Evolutionary conservation across 768 basidiomycete genomes (phyloP).

Genomic region (Boletus vinaceobasis): DNA sequence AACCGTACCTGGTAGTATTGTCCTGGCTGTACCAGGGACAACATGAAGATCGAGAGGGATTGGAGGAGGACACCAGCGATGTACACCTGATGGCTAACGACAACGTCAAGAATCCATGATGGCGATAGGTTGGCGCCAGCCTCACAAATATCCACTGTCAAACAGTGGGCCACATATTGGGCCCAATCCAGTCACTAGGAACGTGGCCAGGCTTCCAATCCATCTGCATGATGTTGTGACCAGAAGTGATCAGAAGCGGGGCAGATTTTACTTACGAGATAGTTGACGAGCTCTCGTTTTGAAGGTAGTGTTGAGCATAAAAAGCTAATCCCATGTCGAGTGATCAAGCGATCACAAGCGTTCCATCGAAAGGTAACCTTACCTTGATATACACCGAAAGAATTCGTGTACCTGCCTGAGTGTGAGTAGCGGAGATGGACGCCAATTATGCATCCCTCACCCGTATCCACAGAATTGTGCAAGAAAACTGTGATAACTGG

Average conservation of each 20-base stretch:
- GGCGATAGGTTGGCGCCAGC: no score
- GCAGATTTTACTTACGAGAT: slow-evolving; percentile 17
- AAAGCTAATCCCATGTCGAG: slow-evolving; percentile 9
- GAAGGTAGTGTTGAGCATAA: slow-evolving; percentile 19
- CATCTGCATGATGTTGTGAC: slow-evolving; percentile 15
- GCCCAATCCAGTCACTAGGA: slow-evolving; percentile 20
- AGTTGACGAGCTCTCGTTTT: slow-evolving; percentile 20
- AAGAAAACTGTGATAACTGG: slow-evolving; percentile 20
- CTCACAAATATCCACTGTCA: slow-evolving; percentile 30
- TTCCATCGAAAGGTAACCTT: background rate
- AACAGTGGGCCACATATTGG: slow-evolving; percentile 24
- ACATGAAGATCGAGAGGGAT: slow-evolving; percentile 33
- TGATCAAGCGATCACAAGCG: background rate
- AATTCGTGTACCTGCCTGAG: slow-evolving; percentile 12
- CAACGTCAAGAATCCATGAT: background rate
- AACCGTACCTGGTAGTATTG: slow-evolving; percentile 33
- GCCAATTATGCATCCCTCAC: background rate
- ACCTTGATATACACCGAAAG: slow-evolving; percentile 25
- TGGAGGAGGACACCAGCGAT: slow-evolving; percentile 26
- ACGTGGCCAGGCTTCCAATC: slow-evolving; percentile 19
- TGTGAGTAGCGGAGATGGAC: background rate
- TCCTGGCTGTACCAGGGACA: slow-evolving; percentile 36
- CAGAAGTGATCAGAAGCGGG: background rate
- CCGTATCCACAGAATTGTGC: slow-evolving; percentile 27
- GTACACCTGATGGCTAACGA: slow-evolving; percentile 11